Conservation (phyloP, 2,329 filamentous ascomycete species). For the Sporothrix mexicana region DNA sequence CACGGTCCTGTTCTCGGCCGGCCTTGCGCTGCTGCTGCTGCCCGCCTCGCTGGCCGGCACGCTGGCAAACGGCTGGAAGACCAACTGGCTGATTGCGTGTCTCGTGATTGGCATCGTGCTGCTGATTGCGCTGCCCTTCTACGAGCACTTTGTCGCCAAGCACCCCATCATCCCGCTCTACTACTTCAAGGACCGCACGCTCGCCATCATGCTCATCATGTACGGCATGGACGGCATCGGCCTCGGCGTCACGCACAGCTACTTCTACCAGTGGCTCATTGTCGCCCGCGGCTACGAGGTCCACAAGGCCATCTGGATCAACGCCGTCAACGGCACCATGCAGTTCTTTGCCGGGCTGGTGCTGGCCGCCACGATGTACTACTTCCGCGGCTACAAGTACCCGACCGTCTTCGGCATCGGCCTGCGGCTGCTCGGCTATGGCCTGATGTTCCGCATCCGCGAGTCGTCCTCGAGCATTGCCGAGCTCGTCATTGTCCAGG, state of each 20-base stretch:
- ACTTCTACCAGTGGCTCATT: conserved; percentile 55
- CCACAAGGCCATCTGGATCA: conserved; percentile 52
- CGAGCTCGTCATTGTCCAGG: conserved; percentile 56
- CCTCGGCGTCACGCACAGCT: conserved; percentile 54
- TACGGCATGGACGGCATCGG: conserved; percentile 52
- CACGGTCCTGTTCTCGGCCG: conserved; percentile 53
- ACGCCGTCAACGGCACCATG: conserved; percentile 48
- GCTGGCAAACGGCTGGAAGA: conserved; percentile 50
- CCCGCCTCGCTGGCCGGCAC: conserved; percentile 54
- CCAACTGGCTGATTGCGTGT: conserved; percentile 50
- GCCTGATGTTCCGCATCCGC: conserved; percentile 56
- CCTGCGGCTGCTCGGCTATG: conserved; percentile 55
- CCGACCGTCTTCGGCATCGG: conserved; percentile 49
- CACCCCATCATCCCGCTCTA: conserved; percentile 54
- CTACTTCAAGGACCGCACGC: conserved; percentile 53
- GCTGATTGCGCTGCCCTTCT: conserved; percentile 53
- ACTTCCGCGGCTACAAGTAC: conserved; percentile 54
- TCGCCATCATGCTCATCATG: conserved; percentile 50
- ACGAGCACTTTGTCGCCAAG: conserved; percentile 53
- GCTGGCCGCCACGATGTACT: conserved; percentile 45
- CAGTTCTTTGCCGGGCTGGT: conserved; percentile 51
- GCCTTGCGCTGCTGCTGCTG: conserved; percentile 55
- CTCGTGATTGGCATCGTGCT: conserved; percentile 47
- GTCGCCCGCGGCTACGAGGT: conserved; percentile 51
- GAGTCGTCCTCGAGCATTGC: conserved; percentile 50